Base-by-base conservation (phyloP, 2,329 filamentous ascomycete genomes). In the Lecanicillium sp. region DNA sequence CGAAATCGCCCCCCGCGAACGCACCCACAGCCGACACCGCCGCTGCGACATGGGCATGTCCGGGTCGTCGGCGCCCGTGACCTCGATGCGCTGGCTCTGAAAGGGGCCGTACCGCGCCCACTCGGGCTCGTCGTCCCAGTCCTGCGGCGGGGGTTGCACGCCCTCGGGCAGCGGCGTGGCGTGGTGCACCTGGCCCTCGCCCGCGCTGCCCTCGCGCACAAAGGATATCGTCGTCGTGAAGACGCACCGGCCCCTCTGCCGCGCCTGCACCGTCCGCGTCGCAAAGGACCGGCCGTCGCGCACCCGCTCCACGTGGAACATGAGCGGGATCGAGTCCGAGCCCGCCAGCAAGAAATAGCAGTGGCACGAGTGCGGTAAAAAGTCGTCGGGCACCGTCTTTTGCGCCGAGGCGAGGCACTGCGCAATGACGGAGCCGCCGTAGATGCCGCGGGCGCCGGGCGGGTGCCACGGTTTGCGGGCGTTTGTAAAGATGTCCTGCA, bases 261-360 rank as follows among this genome's bases (percentile, higher is more conserved):
- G 74, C 22, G 92, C 92, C 64, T 97, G 90, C n/a, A 98, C 92
- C 1, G 90, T 97, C 39, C 92, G 75, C 28, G 92, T 97, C 39
- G 87, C 82, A 60, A 89, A 98, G 37, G 84, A 89, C 43, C 83
- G 80, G 8, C 92, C 92, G 57, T 94, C 87, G 40, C 92, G 82
- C 34, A 98, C 87, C 37, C 86, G 78, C 67, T 97, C 92, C 33
- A 98, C 92, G 57, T 96, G 87, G 67, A 95, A 97, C 45, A 96
- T 73, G 48, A 97, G 84, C 22, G 92, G 90, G 14, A 92, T 82
- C 44, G 84, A 78, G 11, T 79, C 73, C 55, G 90, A 85, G 19
- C 92, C 92, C 4, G 90, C 89, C 2, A 97, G 79, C 25, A 98
- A 81, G 61, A 98, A 98, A 69, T 97, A 98, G 75, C 92, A 97